Percentiles rank a stretch among this genome's conserved stretches.
Conservation (phyloP, 768 basidiomycete species). For the Boletus sp. region DNA sequence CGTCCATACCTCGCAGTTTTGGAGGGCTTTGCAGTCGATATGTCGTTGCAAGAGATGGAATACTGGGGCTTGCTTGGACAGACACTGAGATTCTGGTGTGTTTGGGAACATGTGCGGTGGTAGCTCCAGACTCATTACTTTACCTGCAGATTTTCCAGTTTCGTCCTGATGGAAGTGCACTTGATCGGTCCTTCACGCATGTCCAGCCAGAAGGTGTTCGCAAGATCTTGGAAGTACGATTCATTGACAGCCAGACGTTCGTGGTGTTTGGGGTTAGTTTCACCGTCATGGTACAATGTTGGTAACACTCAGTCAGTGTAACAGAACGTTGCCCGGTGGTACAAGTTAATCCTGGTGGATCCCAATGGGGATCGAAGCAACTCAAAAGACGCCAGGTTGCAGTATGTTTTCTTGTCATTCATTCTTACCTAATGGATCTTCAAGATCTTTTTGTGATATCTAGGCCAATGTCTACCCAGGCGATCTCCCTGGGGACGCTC, state of each 20-base stretch:
- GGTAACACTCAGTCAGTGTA: slow-evolving; percentile 3
- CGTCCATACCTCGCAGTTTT: slow-evolving; percentile 10
- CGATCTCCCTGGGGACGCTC: slow-evolving; percentile 10
- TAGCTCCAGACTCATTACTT: neutral
- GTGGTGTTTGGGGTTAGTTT: slow-evolving; percentile 28
- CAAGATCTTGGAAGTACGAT: slow-evolving; percentile 20
- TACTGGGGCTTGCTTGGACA: slow-evolving; percentile 50
- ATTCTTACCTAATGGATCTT: slow-evolving; percentile 1
- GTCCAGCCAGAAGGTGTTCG: slow-evolving; percentile 21
- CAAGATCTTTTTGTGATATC: slow-evolving; percentile 2
- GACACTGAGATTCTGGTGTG: slow-evolving; percentile 33
- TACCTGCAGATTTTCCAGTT: slow-evolving; percentile 21
- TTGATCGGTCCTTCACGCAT: slow-evolving; percentile 3
- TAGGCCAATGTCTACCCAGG: slow-evolving; percentile 11
- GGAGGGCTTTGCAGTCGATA: slow-evolving; percentile 23
- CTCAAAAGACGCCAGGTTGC: slow-evolving; percentile 12
- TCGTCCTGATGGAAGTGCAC: slow-evolving; percentile 1
- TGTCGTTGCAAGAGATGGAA: slow-evolving; percentile 21
- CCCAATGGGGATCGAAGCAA: slow-evolving; percentile 6
- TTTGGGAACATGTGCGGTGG: neutral
- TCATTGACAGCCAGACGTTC: slow-evolving; percentile 23
- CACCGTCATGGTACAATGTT: neutral
- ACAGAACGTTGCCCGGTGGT: slow-evolving; percentile 21
- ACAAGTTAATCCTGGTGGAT: slow-evolving; percentile 14
- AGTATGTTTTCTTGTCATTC: slow-evolving; percentile 13